Conservation (phyloP, 2,329 filamentous ascomycete species). For the Ophiostoma triangulosporum region DNA sequence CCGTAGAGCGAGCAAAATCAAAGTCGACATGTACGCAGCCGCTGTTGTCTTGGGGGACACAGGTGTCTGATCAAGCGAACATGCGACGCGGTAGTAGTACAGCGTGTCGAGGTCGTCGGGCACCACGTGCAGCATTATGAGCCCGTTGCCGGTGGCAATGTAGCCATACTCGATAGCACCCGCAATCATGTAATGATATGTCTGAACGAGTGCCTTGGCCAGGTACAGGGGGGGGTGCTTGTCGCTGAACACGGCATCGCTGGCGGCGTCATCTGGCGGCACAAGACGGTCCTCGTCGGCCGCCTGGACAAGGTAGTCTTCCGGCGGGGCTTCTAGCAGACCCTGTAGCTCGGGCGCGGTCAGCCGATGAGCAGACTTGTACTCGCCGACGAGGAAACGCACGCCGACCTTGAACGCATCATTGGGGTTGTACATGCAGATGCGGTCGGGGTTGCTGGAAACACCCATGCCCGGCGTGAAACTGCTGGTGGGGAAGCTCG, state of each 20-base stretch:
- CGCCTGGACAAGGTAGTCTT: neutral
- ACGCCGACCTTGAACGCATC: neutral
- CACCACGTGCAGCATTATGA: neutral
- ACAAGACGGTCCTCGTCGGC: neutral
- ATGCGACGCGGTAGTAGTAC: neutral
- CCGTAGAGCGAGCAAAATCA: neutral
- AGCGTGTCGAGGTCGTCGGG: neutral
- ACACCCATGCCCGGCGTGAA: too few species aligned
- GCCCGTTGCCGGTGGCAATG: neutral
- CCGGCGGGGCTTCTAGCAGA: neutral
- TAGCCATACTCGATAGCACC: constrained; percentile 1
- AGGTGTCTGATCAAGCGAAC: neutral
- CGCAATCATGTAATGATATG: constrained; percentile 1
- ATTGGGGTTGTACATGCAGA: neutral
- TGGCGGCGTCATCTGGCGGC: neutral
- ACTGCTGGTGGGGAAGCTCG: too few species aligned
- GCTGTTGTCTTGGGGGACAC: neutral
- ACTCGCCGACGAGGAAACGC: constrained; percentile 2
- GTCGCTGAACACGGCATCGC: neutral
- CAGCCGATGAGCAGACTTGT: neutral
- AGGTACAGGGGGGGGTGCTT: neutral
- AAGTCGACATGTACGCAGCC: neutral
- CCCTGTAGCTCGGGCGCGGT: neutral
- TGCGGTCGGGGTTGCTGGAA: neutral
- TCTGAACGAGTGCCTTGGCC: neutral